phyloP scores from a whole-genome alignment of 2,329 filamentous ascomycete genomes.

The Aspergillus sp. region DNA sequence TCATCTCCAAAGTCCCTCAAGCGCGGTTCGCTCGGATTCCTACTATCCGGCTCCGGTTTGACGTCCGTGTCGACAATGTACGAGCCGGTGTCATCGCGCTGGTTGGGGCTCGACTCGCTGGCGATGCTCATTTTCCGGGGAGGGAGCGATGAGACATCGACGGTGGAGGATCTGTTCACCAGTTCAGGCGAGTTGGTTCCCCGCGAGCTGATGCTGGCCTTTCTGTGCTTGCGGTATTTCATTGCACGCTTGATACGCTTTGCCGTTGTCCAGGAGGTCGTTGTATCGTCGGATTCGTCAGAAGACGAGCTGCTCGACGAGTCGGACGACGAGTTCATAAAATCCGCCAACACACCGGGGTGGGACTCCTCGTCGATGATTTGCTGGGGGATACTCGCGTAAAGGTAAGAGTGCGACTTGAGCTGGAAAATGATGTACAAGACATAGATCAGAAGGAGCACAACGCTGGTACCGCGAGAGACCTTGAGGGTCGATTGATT shows the following conservation, averaged over 20 bases:
- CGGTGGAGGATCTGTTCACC: conserved; percentile 23
- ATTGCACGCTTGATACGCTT: conserved; percentile 76
- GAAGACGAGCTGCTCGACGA: conserved; percentile 55
- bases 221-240: conserved; percentile 68
- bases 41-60: neutral
- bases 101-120: conserved; percentile 24
- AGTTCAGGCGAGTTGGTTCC: conserved; percentile 35
- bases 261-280: conserved; percentile 69
- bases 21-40: neutral
- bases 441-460: conserved; percentile 76
- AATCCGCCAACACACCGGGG: conserved; percentile 78
- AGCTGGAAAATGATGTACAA: conserved; percentile 87
- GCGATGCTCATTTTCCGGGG: conserved; percentile 21
- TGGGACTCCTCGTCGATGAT: conserved; percentile 90
- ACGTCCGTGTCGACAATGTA: conserved; percentile 21
- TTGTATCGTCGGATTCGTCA: conserved; percentile 66
- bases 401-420: conserved; percentile 88
- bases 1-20: conserved; percentile 26
- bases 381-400: conserved; percentile 87
- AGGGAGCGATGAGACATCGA: conserved; percentile 12
- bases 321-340: conserved; percentile 63
- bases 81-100: conserved; percentile 21
- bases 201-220: conserved; percentile 71
- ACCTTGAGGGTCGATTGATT: conserved; percentile 75
- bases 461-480: conserved; percentile 84